A percentile compares a stretch with the other conserved stretches of the same genome.
These are phyloP conservation scores for Fusarium aywerte DNA, from an alignment of 2,329 filamentous ascomycete genomes.

Conservation along the genomic window DNA sequence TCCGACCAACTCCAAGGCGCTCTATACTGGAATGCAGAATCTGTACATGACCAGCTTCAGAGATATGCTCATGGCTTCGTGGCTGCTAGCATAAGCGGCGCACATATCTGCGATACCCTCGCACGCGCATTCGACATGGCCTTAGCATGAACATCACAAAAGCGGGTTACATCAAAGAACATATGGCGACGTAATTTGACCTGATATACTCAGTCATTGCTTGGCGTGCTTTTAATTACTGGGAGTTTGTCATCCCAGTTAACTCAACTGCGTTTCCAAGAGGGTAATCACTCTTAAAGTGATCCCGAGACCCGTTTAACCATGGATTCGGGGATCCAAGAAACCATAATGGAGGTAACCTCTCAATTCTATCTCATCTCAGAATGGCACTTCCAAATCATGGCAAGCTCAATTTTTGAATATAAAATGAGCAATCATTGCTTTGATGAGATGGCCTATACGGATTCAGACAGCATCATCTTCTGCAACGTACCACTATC, in stretches of 20 bases:
- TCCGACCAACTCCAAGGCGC: not conserved
- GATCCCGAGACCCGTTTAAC: conserved; percentile 22
- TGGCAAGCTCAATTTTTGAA: not conserved
- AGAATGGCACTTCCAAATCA: not conserved
- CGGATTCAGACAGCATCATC: not conserved
- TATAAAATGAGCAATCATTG: conserved; percentile 11
- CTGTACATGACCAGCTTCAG: not conserved
- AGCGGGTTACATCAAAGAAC: not conserved
- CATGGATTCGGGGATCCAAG: conserved; percentile 26
- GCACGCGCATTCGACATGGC: not conserved
- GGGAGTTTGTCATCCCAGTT: not conserved
- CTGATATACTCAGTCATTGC: not conserved
- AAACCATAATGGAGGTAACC: conserved; percentile 11
- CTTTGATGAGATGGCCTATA: not conserved
- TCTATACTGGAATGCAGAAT: not conserved
- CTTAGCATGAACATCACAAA: not conserved
- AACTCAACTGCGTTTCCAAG: conserved; percentile 7
- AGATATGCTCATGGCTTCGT: not conserved
- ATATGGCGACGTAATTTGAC: not conserved
- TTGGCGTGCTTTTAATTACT: not conserved
- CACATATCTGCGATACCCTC: not conserved
- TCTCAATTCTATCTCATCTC: not conserved
- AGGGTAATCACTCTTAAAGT: conserved; percentile 34
- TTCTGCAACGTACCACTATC: not conserved
- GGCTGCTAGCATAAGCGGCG: not conserved